Evolutionary conservation across 495 filamentous ascomycete species (phyloP), one percentile per base, ranked within the genome.

Genomic region (Pyrenula aspistea): DNA sequence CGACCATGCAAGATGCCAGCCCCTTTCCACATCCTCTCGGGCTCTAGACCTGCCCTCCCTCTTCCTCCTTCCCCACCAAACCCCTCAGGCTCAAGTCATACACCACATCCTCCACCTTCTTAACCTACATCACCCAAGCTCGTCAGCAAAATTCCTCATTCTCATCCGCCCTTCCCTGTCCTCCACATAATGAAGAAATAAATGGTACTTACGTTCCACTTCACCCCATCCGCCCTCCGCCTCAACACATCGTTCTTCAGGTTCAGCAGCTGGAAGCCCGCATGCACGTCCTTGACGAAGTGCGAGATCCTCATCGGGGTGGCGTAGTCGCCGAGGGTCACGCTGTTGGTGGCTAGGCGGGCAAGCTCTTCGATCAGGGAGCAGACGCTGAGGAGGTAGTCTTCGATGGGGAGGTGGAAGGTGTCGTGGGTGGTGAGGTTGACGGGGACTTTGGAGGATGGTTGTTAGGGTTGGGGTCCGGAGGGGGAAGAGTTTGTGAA

Each of bases 61-160:
- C 31, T 8, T 42, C 31, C 36, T 24, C 50, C 56, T 73, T 73
- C 11, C 88, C 84, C 21, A 95, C 77, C 58, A 97, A 68, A 62
- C 92, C 91, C 55, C 92, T 80, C 67, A 97, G 71, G 2, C 86
- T 89, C 24, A 98, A 75, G 66, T 98, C 93, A 63, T 98, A 98
- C 19, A 95, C 91, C 21, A 98, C 90, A 70, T 98, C 93, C 74
- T 98, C 93, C 42, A 95, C 89, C 72, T 95, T 95, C 77, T 97
- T 97, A 51, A 88, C 77, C 82, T 85, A 59, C 57, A 60, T 23
- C 54, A n/a, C 51, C 2, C 25, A 20, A 42, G 31, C 4, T 4
- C 1, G 51, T 22, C 31, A 42, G 31, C 50, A 52, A 19, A 20
- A 52, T 52, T 19, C 50, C 4, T 24, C 50, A 52, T 52, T 10